A percentile compares a stretch with the other conserved stretches of the same genome.
Conservation (phyloP, 306 rosid genomes). For the Heteromeles arbutifolia region DNA sequence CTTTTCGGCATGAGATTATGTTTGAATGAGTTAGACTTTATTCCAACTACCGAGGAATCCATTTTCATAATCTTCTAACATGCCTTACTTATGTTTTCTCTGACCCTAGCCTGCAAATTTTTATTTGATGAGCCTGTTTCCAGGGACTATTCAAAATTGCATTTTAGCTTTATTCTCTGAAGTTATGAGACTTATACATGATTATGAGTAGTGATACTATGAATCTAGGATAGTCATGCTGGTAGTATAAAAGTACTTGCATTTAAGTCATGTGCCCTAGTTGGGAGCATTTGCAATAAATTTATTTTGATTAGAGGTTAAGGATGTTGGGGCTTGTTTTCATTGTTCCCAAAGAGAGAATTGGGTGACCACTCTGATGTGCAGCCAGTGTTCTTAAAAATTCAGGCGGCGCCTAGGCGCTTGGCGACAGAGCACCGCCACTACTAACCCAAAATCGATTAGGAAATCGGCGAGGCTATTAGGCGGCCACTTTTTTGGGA, state of each 20-base stretch:
- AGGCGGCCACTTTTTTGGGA: too few species aligned
- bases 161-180: neutral
- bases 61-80: conserved; percentile 3
- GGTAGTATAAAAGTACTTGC: neutral
- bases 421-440: too few species aligned
- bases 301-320: neutral
- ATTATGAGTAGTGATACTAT: neutral
- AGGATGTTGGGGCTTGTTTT: neutral
- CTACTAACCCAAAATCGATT: too few species aligned
- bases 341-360: neutral
- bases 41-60: conserved; percentile 7
- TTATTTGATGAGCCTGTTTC: neutral
- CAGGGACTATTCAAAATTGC: neutral
- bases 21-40: neutral
- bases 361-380: neutral
- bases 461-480: too few species aligned
- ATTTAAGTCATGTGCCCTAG: neutral
- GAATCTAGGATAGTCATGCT: neutral
- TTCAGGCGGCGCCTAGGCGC: too few species aligned
- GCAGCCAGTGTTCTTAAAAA: neutral
- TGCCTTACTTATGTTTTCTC: neutral
- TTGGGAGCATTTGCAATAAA: neutral
- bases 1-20: neutral
- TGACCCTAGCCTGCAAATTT: neutral
- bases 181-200: neutral